Percentiles rank a stretch among this genome's conserved stretches.
These are phyloP conservation scores for Mucuna pruriens DNA, from an alignment of 306 rosid species.

Conservation along the genomic window DNA sequence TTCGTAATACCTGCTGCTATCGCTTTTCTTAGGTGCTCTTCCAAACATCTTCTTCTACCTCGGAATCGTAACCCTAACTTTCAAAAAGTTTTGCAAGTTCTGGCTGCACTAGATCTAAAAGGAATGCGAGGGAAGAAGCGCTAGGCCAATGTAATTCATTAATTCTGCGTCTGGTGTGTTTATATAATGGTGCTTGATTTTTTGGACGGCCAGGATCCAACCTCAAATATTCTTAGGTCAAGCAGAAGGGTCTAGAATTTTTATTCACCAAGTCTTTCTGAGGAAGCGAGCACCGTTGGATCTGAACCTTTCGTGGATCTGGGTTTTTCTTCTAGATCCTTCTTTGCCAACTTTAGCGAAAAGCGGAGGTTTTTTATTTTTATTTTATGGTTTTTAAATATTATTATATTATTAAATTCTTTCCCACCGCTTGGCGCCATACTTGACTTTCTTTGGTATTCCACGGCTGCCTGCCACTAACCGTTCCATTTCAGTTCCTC, in stretches of 20 bases:
- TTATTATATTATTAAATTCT: neutral
- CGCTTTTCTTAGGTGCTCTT: conserved; percentile 73
- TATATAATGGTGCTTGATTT: neutral
- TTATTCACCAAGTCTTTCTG: neutral
- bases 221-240: neutral
- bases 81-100: neutral
- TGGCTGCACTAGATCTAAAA: neutral
- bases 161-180: neutral
- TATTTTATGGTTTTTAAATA: neutral
- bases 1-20: conserved; percentile 72
- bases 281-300: neutral
- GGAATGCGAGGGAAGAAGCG: neutral
- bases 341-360: neutral
- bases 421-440: neutral
- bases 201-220: neutral
- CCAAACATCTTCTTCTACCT: conserved; percentile 63
- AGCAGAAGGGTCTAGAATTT: neutral
- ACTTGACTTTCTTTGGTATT: neutral
- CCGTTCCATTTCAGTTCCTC: neutral
- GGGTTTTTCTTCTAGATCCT: neutral
- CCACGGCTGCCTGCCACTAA: neutral
- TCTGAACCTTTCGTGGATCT: neutral
- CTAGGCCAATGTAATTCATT: neutral
- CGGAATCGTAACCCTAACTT: neutral
- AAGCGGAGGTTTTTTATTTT: neutral